Evolutionary conservation across 78 protist genomes (phyloP).

Genomic region (Mantamonas sphyraenae): DNA sequence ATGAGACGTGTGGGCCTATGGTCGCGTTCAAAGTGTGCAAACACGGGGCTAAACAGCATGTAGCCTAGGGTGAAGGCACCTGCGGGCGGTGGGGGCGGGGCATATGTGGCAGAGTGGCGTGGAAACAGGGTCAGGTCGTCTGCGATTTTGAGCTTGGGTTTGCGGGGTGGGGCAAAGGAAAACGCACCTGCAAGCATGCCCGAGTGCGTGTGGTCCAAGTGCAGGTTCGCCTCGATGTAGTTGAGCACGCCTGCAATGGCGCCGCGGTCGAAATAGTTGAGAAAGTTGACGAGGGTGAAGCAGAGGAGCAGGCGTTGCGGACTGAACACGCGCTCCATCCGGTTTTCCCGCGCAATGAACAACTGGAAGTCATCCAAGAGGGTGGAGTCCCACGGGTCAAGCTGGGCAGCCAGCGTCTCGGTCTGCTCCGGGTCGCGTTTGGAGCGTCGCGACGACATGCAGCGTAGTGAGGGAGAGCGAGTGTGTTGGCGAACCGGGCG

Average conservation of each 20-base stretch:
- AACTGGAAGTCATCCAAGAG: too few species aligned
- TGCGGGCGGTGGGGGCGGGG: too few species aligned
- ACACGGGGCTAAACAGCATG: constrained; percentile 7
- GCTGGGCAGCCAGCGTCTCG: too few species aligned
- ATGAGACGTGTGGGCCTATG: background rate
- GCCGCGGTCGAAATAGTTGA: constrained; percentile 22
- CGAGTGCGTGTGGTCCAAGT: background rate
- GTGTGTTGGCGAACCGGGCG: too few species aligned
- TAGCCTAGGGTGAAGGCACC: constrained; percentile 22
- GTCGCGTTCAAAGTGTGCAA: background rate
- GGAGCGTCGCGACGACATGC: too few species aligned
- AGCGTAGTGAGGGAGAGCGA: too few species aligned
- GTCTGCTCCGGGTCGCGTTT: too few species aligned
- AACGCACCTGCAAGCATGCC: background rate
- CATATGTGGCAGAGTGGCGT: too few species aligned
- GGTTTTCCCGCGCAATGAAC: background rate
- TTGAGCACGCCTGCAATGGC: background rate
- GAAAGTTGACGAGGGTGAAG: constrained; percentile 11
- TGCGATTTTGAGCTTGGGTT: too few species aligned
- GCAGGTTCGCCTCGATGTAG: background rate
- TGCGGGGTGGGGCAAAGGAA: too few species aligned
- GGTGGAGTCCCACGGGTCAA: too few species aligned
- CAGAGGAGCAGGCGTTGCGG: background rate
- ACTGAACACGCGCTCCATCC: background rate
- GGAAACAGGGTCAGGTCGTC: too few species aligned